A percentile compares a stretch with the other conserved stretches of the same genome.
phyloP scores from a whole-genome alignment of 345 rosid genomes.

The Raphanus sativus region DNA sequence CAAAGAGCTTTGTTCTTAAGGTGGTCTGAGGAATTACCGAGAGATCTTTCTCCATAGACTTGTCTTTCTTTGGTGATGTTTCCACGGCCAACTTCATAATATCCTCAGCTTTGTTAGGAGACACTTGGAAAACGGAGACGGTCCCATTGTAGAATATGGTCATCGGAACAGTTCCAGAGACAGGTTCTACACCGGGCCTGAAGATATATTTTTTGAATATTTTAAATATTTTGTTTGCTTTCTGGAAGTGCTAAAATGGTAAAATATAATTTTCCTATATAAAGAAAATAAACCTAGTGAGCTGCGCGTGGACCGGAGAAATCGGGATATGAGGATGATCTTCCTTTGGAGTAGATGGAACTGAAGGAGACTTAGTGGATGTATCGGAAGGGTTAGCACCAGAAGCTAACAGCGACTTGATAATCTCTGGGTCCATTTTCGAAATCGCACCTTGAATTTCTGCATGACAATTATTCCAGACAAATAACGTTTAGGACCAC shows the following conservation, averaged over 20 bases:
- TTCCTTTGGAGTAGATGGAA: slow-evolving; percentile 55
- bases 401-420: slow-evolving; percentile 67
- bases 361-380: slow-evolving; percentile 33
- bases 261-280: neutral
- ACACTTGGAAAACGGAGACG: slow-evolving; percentile 63
- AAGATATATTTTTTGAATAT: neutral
- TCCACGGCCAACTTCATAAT: slow-evolving; percentile 62
- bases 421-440: slow-evolving; percentile 72
- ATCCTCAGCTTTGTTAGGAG: slow-evolving; percentile 59
- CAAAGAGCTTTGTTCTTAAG: slow-evolving; percentile 50
- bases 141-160: slow-evolving; percentile 88
- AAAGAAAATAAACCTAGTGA: slow-evolving; percentile 39
- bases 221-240: neutral
- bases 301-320: slow-evolving; percentile 42
- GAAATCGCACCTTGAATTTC: slow-evolving; percentile 83
- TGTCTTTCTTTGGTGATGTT: slow-evolving; percentile 39
- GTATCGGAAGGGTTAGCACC: slow-evolving; percentile 26
- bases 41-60: slow-evolving; percentile 29
- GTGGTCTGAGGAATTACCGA: slow-evolving; percentile 28
- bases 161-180: slow-evolving; percentile 56
- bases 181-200: slow-evolving; percentile 39
- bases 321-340: slow-evolving; percentile 35
- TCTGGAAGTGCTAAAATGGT: neutral
- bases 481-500: neutral
- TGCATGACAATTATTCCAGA: slow-evolving; percentile 22